Evolutionary conservation across 1,139 yeast species (phyloP).

Genomic region (Chernovozyma sophiae-reginae): DNA sequence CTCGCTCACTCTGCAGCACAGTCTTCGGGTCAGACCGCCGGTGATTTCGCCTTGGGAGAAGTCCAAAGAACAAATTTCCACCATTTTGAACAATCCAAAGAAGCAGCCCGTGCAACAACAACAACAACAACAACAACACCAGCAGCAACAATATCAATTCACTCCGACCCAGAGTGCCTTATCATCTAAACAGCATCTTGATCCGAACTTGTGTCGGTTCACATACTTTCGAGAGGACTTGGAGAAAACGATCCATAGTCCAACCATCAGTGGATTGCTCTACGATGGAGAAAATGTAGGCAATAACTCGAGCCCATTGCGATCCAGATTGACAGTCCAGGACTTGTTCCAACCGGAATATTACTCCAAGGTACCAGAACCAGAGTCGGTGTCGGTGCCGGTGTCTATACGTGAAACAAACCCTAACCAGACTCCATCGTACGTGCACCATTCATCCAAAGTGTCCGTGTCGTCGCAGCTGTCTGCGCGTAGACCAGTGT

Average conservation of each 20-base stretch:
- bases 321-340: conserved; percentile 1
- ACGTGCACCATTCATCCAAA: neutral
- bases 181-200: conserved; percentile 6
- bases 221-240: conserved; percentile 91
- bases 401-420: neutral
- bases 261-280: conserved; percentile 78
- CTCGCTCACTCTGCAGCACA: conserved; percentile 39
- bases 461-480: neutral
- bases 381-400: neutral
- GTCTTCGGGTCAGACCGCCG: conserved; percentile 66
- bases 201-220: conserved; percentile 49
- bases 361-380: neutral
- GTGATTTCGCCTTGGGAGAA: conserved; percentile 76
- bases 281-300: neutral
- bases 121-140: conserved; percentile 6
- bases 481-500: neutral
- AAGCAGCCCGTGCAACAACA: conserved; percentile 3
- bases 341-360: conserved; percentile 1
- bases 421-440: neutral
- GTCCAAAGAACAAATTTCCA: conserved; percentile 29
- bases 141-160: conserved; percentile 4
- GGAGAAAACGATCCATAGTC: conserved; percentile 84
- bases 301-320: too few relatives aligned
- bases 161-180: conserved; percentile 6
- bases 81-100: conserved; percentile 22